phyloP scores from a whole-genome alignment of 2,329 filamentous ascomycete genomes.

The Neocucurbitaria cava region DNA sequence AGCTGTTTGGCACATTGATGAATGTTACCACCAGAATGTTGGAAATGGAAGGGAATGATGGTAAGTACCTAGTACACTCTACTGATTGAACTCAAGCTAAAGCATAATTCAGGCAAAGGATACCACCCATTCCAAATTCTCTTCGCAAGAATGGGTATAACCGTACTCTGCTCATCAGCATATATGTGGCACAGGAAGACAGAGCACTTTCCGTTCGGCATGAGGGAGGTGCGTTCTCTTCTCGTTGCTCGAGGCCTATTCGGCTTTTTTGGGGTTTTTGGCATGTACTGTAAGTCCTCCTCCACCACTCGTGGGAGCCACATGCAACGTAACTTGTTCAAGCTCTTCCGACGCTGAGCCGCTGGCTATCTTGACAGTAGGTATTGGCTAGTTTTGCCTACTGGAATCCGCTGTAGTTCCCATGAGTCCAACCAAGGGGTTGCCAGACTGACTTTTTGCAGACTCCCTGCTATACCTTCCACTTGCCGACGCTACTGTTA shows the following conservation, averaged over 20 bases:
- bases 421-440: slow-evolving; percentile 21
- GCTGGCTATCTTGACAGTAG: neutral
- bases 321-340: slow-evolving; percentile 3
- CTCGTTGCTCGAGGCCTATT: slow-evolving; percentile 72
- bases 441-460: slow-evolving; percentile 28
- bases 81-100: neutral
- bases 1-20: slow-evolving; percentile 86
- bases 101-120: slow-evolving; percentile 55
- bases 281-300: slow-evolving; percentile 67
- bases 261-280: slow-evolving; percentile 80
- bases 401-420: slow-evolving; percentile 4
- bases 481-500: slow-evolving; percentile 85
- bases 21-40: slow-evolving; percentile 80
- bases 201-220: slow-evolving; percentile 74
- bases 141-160: slow-evolving; percentile 80
- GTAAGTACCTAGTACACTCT: slow-evolving; percentile 16
- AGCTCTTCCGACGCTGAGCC: slow-evolving; percentile 1
- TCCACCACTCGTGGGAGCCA: slow-evolving; percentile 39
- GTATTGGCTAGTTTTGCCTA: neutral
- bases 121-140: slow-evolving; percentile 83
- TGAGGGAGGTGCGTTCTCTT: slow-evolving; percentile 69
- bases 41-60: slow-evolving; percentile 71
- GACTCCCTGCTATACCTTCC: slow-evolving; percentile 78
- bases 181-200: slow-evolving; percentile 78
- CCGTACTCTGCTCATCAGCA: slow-evolving; percentile 67